Base-by-base conservation (phyloP, 768 basidiomycete species). In the Boletus rufocinnamomeus region DNA sequence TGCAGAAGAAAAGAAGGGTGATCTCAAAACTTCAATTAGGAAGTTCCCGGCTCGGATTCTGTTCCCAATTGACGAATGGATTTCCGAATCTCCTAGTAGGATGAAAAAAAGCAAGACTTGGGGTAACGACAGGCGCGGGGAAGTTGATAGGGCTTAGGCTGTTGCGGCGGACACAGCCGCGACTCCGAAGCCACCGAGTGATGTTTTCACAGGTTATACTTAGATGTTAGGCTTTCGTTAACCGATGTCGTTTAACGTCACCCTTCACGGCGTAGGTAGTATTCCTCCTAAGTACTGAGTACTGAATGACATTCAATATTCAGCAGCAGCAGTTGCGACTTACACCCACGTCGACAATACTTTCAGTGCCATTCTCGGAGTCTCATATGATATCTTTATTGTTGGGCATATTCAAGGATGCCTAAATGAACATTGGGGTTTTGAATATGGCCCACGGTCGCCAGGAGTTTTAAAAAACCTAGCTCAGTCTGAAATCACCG, bases 131-230 rank as follows among this genome's bases (percentile, higher is more conserved):
- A 40, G 40, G 51, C 63, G 54, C 55, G 43, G 58, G 51, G 54
- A 41, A 23, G 37, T 32, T 9, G n/a, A n/a, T 46, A 17, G 19
- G 16, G n/a, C n/a, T n/a, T n/a, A n/a, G n/a, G n/a, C 25, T 43
- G 47, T 35, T 32, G 47, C 49, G 21, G 37, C n/a, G 7, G 23
- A 46, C 47, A 21, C 52, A 46, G 54, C 45, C n/a, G n/a, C 30
- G 48, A 16, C 6, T 11, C 16, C n/a, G n/a, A n/a, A n/a, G 7
- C 0, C 6, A 25, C 40, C 28, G 40, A 27, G 14, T 17, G 43
- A 45, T 7, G 32, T n/a, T n/a, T 61, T 53, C 59, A 37, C 59
- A 56, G 30, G n/a, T n/a, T n/a, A n/a, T n/a, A n/a, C n/a, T n/a
- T n/a, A 35, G 34, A 35, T 11, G 13, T n/a, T 35, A 35, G 34